Evolutionary conservation across 2,329 filamentous ascomycete species (phyloP), one percentile per base, ranked within the genome.

Genomic region (Lanzia echinophila): DNA sequence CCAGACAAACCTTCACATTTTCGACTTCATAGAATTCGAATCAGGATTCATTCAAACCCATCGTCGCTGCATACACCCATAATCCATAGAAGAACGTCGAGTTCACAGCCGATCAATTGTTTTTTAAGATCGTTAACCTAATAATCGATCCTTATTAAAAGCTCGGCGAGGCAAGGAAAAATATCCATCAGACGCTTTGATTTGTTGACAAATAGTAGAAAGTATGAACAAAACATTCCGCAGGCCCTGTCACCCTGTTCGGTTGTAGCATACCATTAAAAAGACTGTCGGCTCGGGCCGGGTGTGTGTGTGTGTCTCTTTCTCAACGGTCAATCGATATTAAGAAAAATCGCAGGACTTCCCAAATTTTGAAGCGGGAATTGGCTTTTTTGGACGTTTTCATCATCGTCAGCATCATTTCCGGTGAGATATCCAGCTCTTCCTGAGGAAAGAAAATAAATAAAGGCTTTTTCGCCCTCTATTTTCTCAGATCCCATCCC

Each of bases 251-350:
- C 17, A 47, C 33, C 43, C 50, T 33, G 28, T 24, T 33, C 38
- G 17, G 33, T 32, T 47, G 50, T 10, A 22, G 47, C 17, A 50
- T 50, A 31, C 19, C 17, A 39, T 46, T 12, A 4, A 32, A 43
- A 34, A 36, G 28, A 48, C 17, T 53, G 5, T 41, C 44, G 50
- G 44, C 45, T 47, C 50, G 50, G 44, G 50, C 36, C 50, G 44
- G 50, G 34, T 3, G 13, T 36, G 17, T 15, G 22, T 36, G 17
- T 15, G 22, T 36, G 34, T 41, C 48, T 28, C 15, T 33, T 20
- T 41, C 36, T 42, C 44, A 53, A 53, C 50, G 36, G 50, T 42
- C 38, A 31, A 39, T 22, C n/a, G 31, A 34, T 38, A 38, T 51
- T 17, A 10, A 15, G 22, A 46, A 19, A 47, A 34, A 11, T 24